A percentile compares a stretch with the other conserved stretches of the same genome.
Evolutionary conservation across 495 filamentous ascomycete species (phyloP).

Genomic region (Penicillium riverlandense): DNA sequence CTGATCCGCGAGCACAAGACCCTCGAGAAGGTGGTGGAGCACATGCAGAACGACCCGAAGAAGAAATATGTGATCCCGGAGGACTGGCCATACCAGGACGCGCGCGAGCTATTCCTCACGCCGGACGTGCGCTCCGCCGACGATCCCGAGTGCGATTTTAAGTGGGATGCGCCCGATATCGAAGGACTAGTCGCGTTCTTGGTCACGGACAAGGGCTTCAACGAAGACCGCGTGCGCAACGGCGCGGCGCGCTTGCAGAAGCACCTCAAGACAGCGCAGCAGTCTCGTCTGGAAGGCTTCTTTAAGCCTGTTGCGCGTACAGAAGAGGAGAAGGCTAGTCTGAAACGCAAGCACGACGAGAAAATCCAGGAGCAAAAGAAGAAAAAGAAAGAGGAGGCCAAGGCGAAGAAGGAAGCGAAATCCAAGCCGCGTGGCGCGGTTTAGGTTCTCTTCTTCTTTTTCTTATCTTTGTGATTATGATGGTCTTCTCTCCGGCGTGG

Average conservation of each 20-base stretch:
- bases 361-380: conserved; percentile 87
- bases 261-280: conserved; percentile 81
- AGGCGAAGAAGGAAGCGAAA: conserved; percentile 83
- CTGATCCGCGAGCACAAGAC: conserved; percentile 84
- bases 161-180: conserved; percentile 89
- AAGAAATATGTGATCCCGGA: conserved; percentile 78
- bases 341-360: conserved; percentile 91
- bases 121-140: conserved; percentile 85
- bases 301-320: conserved; percentile 93
- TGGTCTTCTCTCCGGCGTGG: conserved; percentile 3
- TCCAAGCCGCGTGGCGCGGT: conserved; percentile 71
- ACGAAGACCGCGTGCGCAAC: conserved; percentile 79
- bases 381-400: conserved; percentile 82
- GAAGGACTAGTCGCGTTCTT: conserved; percentile 85
- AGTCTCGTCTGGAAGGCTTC: conserved; percentile 91
- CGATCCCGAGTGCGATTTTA: conserved; percentile 86
- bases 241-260: conserved; percentile 73
- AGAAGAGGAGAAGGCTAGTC: conserved; percentile 66
- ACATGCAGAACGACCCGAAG: conserved; percentile 66
- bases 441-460: conserved; percentile 12
- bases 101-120: conserved; percentile 80
- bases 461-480: conserved; percentile 1
- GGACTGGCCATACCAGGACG: conserved; percentile 90
- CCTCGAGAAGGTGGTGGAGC: conserved; percentile 79
- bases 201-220: conserved; percentile 92